phyloP scores from a whole-genome alignment of 2,329 filamentous ascomycete genomes.

The Pestalotiopsis sp. region DNA sequence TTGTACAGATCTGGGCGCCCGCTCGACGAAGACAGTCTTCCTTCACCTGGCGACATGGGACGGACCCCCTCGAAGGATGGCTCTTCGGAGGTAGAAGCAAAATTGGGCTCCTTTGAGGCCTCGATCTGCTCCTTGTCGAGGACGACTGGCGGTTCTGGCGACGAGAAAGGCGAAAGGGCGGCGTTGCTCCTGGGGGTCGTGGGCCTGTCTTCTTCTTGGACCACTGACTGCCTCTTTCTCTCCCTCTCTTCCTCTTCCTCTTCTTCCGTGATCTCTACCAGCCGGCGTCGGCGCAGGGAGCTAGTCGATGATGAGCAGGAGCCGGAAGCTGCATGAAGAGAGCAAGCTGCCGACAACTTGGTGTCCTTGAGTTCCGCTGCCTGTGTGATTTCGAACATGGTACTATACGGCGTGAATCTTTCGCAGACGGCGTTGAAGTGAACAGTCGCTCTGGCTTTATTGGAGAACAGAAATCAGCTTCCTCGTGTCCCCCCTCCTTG shows the following conservation, averaged over 20 bases:
- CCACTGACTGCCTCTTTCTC: slow-evolving; percentile 57
- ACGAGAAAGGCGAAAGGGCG: slow-evolving; percentile 24
- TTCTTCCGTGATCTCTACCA: slow-evolving; percentile 94
- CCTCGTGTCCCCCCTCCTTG: not conserved
- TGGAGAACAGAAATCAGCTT: not conserved
- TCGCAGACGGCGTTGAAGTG: slow-evolving; percentile 69
- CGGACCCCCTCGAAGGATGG: slow-evolving; percentile 51
- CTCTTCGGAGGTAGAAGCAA: slow-evolving; percentile 49
- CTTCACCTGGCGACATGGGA: slow-evolving; percentile 40
- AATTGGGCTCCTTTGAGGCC: slow-evolving; percentile 49
- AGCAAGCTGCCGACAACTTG: slow-evolving; percentile 83
- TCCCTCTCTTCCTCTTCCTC: slow-evolving; percentile 72
- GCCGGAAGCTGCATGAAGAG: slow-evolving; percentile 81
- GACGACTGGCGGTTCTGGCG: slow-evolving; percentile 40
- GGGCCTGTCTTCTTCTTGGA: slow-evolving; percentile 46
- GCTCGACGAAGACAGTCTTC: slow-evolving; percentile 53
- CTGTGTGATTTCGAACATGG: slow-evolving; percentile 72
- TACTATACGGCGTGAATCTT: slow-evolving; percentile 82
- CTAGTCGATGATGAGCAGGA: slow-evolving; percentile 84
- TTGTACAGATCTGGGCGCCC: slow-evolving; percentile 51
- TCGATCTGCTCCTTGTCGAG: slow-evolving; percentile 53
- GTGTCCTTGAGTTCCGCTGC: slow-evolving; percentile 84
- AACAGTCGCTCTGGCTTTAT: slow-evolving; percentile 75
- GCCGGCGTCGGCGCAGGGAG: slow-evolving; percentile 71
- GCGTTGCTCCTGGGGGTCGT: slow-evolving; percentile 23